Evolutionary conservation across 805 yeast species (phyloP), one percentile per base, ranked within the genome.

Genomic region (Candida ipomoeae): DNA sequence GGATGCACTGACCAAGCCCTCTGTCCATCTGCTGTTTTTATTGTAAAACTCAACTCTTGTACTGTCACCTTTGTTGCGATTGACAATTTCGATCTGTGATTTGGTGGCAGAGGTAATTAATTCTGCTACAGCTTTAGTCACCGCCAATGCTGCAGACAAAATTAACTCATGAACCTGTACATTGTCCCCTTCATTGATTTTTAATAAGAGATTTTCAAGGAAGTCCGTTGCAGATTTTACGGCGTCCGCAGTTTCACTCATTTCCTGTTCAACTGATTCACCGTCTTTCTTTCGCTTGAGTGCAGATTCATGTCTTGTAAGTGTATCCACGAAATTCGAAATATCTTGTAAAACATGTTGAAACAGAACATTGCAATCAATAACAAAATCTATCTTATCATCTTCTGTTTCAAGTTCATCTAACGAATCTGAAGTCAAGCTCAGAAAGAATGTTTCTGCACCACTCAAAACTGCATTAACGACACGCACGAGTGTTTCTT

Each of bases 21-120:
- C 96, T 0, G 96, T 88, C 97, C 97, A 89, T 60, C 92, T 78
- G 66, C 84, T 89, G 65, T 89, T 87, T 68, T 88, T 89, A 65
- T 85, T 87, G 69, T 90, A 90, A 65, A 85, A 89, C 41, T 86
- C 87, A 13, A 89, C 81, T 51, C 82, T 75, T 1, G 88, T 74
- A 43, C 78, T 81, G 0, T 82, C 66, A 3, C 92, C 92, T 51
- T 78, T 75, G 40, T 88, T 89, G 52, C 79, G 80, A 49, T 81
- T 78, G 5, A 85, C 92, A 62, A 89, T 89, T 67, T 89, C 96
- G 50, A 79, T 69, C 66, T 89, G 96, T 18, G 92, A 82, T 34
- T 82, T 89, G 23, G 89, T 83, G 2, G 96, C 88, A 2, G 94
- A 85, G 55, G 75, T 71, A 48, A 90, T 84, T 58, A 89, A 77